phyloP scores from a whole-genome alignment of 768 basidiomycete genomes.

The Suillus bovinus region DNA sequence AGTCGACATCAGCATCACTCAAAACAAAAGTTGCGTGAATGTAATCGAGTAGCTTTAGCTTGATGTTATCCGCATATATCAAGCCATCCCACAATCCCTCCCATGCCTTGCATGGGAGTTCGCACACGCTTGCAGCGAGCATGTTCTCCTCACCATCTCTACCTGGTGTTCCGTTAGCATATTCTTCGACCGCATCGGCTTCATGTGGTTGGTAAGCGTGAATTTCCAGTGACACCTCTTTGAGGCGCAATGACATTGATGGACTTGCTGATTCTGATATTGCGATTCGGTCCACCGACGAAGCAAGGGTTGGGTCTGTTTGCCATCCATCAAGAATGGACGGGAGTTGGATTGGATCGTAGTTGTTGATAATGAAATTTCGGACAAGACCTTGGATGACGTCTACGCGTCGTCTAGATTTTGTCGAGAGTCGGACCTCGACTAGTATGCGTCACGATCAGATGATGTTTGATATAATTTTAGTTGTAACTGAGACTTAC shows the following conservation, averaged over 20 bases:
- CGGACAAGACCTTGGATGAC: conserved; percentile 67
- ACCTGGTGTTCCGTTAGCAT: conserved; percentile 52
- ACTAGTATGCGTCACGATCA: conserved; percentile 43
- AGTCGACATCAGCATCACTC: conserved; percentile 84
- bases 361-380: conserved; percentile 53
- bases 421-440: conserved; percentile 75
- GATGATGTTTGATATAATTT: neutral
- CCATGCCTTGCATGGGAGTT: conserved; percentile 79
- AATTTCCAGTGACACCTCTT: conserved; percentile 68
- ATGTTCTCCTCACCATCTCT: conserved; percentile 69
- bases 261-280: conserved; percentile 72
- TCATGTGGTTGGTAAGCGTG: conserved; percentile 87
- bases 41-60: conserved; percentile 86
- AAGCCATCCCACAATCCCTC: conserved; percentile 94
- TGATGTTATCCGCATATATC: conserved; percentile 83
- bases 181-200: conserved; percentile 70
- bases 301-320: conserved; percentile 63
- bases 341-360: conserved; percentile 67
- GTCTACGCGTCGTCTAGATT: conserved; percentile 74
- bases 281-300: conserved; percentile 75
- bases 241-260: conserved; percentile 52
- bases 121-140: conserved; percentile 87
- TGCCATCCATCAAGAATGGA: conserved; percentile 81
- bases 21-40: conserved; percentile 94
- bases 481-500: conserved; percentile 35